Conservation (phyloP, 495 filamentous ascomycete species). For the Annulohypoxylon nitens region DNA sequence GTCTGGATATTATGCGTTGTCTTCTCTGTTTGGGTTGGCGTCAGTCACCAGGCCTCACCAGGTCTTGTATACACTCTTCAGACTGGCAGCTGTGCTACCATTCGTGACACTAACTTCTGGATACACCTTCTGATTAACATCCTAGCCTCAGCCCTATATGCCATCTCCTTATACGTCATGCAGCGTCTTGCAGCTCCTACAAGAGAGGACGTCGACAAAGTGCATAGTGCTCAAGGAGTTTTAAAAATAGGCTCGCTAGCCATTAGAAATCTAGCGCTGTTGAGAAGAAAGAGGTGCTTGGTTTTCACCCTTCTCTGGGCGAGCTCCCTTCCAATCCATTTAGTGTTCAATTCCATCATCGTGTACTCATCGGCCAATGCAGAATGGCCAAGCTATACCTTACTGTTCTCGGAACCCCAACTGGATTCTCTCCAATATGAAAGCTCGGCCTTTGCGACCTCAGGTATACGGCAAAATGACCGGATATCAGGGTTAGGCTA, state of each 20-base stretch:
- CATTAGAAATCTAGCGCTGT: neutral
- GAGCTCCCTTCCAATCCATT: neutral
- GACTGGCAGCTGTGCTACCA: neutral
- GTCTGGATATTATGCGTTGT: neutral
- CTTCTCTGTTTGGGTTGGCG: neutral
- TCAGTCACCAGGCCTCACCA: neutral
- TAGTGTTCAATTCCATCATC: neutral
- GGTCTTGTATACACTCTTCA: neutral
- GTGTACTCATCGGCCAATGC: neutral
- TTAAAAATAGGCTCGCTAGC: neutral
- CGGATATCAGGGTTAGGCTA: neutral
- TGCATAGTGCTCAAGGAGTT: neutral
- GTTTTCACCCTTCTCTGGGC: neutral
- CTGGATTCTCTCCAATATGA: neutral
- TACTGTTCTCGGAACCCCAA: neutral
- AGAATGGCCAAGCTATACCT: neutral
- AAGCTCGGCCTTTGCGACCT: neutral
- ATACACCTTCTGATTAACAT: neutral
- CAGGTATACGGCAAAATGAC: neutral
- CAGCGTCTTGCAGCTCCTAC: neutral
- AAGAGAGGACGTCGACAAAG: neutral
- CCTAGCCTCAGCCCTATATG: neutral
- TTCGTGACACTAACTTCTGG: neutral
- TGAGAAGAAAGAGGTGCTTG: neutral
- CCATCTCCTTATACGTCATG: neutral